Percentiles rank a stretch among this genome's conserved stretches.
These are phyloP conservation scores for Nannizzia gypsea DNA, from an alignment of 2,329 filamentous ascomycete species.

Conservation along the genomic window DNA sequence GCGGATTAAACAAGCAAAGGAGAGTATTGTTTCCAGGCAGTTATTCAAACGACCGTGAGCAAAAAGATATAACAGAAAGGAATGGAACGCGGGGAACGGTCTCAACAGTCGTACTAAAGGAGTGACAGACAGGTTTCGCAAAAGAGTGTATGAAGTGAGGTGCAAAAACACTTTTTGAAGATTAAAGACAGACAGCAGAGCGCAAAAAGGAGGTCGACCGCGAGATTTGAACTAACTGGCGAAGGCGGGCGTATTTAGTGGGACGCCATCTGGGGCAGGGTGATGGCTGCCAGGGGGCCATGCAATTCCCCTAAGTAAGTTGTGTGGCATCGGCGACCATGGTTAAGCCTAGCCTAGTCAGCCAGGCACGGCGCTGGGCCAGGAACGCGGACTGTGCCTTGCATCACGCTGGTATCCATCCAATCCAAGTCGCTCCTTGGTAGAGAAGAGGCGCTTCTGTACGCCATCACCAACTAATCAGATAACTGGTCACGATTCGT, in stretches of 20 bases:
- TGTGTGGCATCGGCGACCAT: background rate
- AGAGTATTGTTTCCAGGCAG: background rate
- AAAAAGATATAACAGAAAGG: background rate
- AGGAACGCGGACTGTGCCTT: slow-evolving; percentile 1
- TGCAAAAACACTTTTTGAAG: slow-evolving; percentile 1
- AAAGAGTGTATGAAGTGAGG: background rate
- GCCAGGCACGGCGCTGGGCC: background rate
- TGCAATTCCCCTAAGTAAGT: background rate
- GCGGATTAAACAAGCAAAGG: background rate
- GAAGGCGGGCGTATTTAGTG: slow-evolving; percentile 1
- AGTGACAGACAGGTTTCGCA: slow-evolving; percentile 4
- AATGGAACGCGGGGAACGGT: background rate
- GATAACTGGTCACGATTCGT: too few relatives aligned
- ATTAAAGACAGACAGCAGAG: background rate
- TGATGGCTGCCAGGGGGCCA: background rate
- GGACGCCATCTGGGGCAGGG: background rate
- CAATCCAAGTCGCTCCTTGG: background rate
- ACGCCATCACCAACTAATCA: background rate
- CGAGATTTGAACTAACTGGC: background rate
- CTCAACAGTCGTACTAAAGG: background rate
- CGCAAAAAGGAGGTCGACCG: background rate
- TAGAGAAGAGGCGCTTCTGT: background rate
- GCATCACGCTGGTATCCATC: background rate
- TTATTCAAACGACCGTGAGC: background rate
- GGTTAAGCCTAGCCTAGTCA: background rate